Evolutionary conservation across 2,329 filamentous ascomycete species (phyloP), one percentile per base, ranked within the genome.

Genomic region (Sarocladiaceae sp.): DNA sequence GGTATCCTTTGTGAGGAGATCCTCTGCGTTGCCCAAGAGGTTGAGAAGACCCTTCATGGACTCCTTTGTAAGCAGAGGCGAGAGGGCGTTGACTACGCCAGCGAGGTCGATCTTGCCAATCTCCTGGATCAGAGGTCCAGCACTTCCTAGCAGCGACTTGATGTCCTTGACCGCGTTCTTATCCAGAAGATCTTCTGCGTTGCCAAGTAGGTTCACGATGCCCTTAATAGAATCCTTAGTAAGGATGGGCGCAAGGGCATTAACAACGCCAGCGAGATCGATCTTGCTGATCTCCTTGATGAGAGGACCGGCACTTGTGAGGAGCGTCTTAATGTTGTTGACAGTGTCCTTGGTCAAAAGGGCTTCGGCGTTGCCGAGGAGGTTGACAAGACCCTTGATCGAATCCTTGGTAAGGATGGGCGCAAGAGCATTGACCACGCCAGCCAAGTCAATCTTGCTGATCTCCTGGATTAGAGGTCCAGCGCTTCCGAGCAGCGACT

Each of bases 81-180:
- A 69, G 51, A 48, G 18, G 28, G 44, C 25, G 8, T 48, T 33
- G 25, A 48, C 4, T 3, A 48, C 44, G 17, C 25, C 25, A 17
- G 44, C 44, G 17, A 48, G 44, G 17, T 48, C 44, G 22, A 48
- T 48, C 44, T 48, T 48, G 44, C 8, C n/a, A 4, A 48, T 4
- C 26, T 70, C 68, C 0, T 55, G 55, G 13, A 72, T 56, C 2
- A 72, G 56, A 15, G 55, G 55, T 4, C 65, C 57, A 2, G 70
- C 56, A 2, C 66, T 64, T 18, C 63, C 59, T 28, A 73, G 58
- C 0, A 65, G 65, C 56, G 56, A 8, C 48, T 61, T 57, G 48
- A 56, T 37, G 46, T 2, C 58, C 62, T 58, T 60, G 49, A 63
- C 58, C 1, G 56, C 59, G 0, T 67, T 58, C 4, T 63, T 54